Conservation (phyloP, 2,329 filamentous ascomycete genomes). For the Claviceps digitariae region DNA sequence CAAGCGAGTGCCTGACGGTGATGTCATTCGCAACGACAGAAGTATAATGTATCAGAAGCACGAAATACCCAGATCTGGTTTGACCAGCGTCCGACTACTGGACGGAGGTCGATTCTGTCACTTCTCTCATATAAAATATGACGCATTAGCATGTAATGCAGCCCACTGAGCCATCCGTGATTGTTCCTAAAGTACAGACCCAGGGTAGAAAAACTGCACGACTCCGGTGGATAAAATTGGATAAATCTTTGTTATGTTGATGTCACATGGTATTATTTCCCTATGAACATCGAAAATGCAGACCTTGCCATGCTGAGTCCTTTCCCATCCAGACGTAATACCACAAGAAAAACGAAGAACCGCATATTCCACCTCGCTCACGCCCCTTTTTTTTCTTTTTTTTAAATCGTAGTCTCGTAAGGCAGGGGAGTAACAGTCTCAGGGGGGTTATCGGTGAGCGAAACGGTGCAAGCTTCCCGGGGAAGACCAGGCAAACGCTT, state of each 20-base stretch:
- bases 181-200: neutral
- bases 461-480: slow-evolving; percentile 68
- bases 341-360: slow-evolving; percentile 27
- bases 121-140: neutral
- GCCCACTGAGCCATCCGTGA: neutral
- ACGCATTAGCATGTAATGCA: neutral
- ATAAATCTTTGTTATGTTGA: slow-evolving; percentile 9
- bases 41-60: neutral
- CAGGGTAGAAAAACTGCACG: neutral
- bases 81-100: neutral
- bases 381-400: slow-evolving; percentile 5
- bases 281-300: slow-evolving; percentile 29
- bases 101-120: neutral
- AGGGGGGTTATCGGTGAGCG: slow-evolving; percentile 67
- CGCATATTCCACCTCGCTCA: slow-evolving; percentile 7
- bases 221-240: neutral
- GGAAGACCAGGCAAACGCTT: slow-evolving; percentile 81
- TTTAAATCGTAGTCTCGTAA: slow-evolving; percentile 98
- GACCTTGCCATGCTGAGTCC: slow-evolving; percentile 30
- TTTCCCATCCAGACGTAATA: slow-evolving; percentile 30
- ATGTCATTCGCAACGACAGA: neutral
- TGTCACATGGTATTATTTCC: slow-evolving; percentile 25
- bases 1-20: too few relatives aligned
- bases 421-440: slow-evolving; percentile 85
- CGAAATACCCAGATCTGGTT: neutral